Evolutionary conservation across 345 rosid species (phyloP), one percentile per base, ranked within the genome.

Genomic region (Heritiera fomes): DNA sequence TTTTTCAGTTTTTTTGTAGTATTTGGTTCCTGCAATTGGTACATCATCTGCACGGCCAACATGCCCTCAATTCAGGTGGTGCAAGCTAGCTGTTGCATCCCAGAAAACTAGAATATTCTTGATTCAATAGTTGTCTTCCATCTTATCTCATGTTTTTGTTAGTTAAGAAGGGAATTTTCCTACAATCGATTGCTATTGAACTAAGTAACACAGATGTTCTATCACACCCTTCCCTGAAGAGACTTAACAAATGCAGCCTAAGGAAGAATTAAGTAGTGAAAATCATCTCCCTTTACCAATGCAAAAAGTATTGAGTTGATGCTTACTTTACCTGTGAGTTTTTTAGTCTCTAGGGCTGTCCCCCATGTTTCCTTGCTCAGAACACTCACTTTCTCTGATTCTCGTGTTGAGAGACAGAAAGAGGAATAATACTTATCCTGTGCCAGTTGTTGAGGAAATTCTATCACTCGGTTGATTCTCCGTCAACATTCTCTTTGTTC

Each of bases 321-420:
- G 34, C n/a, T 68, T 68, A 41, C 72, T 75, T 50, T 43, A 47
- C 75, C 66, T 7, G 61, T 18, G 43, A 46, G 75, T 30, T 59
- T 34, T 50, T 34, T 62, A 32, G 50, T 73, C 8, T 66, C 43
- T 17, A 74, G 71, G 73, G 55, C 73, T 70, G 80, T 17, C n/a
- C 4, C 46, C 20, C 13, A 15, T 65, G 1, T 56, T 66, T 66
- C 11, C 20, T 17, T 68, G 17, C 73, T 41, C 59, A 53, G 60
- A 55, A 61, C 13, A 32, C 2, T 64, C 47, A 41, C 55, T 69
- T 81, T 77, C 74, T 77, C 61, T 68, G 79, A 70, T 75, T 82
- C 73, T 69, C 73, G 62, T 70, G 67, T 68, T 18, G 65, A 68
- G 77, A 52, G 20, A 32, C 20, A 40, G 1, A 53, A 23, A 41